Evolutionary conservation across 2,329 filamentous ascomycete genomes (phyloP).

Genomic region (Lasiodiplodia theobromae): DNA sequence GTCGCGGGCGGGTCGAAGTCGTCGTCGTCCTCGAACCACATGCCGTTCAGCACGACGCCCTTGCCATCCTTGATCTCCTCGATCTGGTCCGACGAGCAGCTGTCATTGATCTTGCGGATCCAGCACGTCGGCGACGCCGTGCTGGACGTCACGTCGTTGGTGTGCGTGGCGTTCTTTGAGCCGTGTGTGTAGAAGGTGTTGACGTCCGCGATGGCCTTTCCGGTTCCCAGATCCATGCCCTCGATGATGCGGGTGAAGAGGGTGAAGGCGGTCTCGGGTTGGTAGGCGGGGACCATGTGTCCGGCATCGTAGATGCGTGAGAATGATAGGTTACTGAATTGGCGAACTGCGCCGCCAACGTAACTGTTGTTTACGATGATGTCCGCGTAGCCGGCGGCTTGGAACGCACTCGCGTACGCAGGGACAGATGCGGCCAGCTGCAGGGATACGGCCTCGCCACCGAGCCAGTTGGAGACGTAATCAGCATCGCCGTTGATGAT

Average conservation of each 20-base stretch:
- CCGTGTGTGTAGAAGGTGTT: conserved; percentile 57
- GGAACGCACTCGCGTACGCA: conserved; percentile 63
- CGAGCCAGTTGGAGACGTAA: conserved; percentile 69
- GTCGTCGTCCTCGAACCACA: conserved; percentile 34
- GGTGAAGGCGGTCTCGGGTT: conserved; percentile 58
- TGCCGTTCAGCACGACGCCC: conserved; percentile 43
- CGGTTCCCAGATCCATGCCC: conserved; percentile 57
- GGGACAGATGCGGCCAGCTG: conserved; percentile 56
- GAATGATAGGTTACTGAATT: conserved; percentile 72
- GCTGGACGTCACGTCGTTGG: conserved; percentile 59
- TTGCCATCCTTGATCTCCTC: conserved; percentile 56
- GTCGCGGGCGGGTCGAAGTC: conserved; percentile 29
- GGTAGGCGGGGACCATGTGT: conserved; percentile 58
- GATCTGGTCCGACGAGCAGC: conserved; percentile 62
- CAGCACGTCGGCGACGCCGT: conserved; percentile 64
- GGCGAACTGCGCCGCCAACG: conserved; percentile 75
- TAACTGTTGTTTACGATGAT: conserved; percentile 73
- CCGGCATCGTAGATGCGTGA: conserved; percentile 61
- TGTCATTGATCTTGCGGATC: conserved; percentile 59
- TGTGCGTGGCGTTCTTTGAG: conserved; percentile 63
- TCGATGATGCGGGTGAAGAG: conserved; percentile 61
- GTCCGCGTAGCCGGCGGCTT: conserved; percentile 72
- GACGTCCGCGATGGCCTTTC: conserved; percentile 57
- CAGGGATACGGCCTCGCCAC: conserved; percentile 74
- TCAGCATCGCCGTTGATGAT: conserved; percentile 73